phyloP scores from a whole-genome alignment of 371 early-diverging fungal genomes.

The Capillidium heterosporum region DNA sequence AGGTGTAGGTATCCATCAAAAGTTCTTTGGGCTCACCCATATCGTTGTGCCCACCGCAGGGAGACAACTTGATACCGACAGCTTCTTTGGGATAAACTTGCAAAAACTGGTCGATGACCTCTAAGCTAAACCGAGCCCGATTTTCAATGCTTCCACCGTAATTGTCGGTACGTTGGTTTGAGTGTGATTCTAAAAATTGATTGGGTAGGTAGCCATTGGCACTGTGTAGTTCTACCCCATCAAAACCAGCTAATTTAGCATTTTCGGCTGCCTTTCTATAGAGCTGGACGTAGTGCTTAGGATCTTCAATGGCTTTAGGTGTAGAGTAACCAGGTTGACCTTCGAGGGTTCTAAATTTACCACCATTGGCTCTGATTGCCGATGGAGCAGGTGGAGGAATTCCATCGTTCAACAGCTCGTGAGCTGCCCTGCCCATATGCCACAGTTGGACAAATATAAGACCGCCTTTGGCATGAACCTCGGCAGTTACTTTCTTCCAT shows the following conservation, averaged over 20 bases:
- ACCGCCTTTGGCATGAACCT: constrained; percentile 21
- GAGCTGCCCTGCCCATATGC: constrained; percentile 11
- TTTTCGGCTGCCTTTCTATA: background rate
- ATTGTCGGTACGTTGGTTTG: constrained; percentile 37
- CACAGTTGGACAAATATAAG: constrained; percentile 24
- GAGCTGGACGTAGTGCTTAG: background rate
- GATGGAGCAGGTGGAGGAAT: constrained; percentile 1
- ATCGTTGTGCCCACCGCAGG: constrained; percentile 44
- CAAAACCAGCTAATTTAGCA: constrained; percentile 24
- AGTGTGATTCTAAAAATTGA: constrained; percentile 26
- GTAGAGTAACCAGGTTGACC: background rate
- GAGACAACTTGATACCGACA: constrained; percentile 23
- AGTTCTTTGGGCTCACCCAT: constrained; percentile 13
- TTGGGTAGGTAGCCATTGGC: constrained; percentile 40
- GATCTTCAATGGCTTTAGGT: background rate
- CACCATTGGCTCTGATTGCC: background rate
- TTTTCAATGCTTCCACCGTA: constrained; percentile 33
- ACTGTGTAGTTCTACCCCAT: constrained; percentile 45
- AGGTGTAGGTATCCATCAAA: background rate
- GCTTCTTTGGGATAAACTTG: constrained; percentile 59
- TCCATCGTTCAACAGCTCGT: background rate
- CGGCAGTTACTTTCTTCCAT: constrained; percentile 22
- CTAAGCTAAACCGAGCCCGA: constrained; percentile 21
- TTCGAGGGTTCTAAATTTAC: background rate
- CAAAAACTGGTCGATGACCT: constrained; percentile 36